A percentile compares a stretch with the other conserved stretches of the same genome.
Conservation (phyloP, 306 rosid genomes). For the Echinosophora koreensis region DNA sequence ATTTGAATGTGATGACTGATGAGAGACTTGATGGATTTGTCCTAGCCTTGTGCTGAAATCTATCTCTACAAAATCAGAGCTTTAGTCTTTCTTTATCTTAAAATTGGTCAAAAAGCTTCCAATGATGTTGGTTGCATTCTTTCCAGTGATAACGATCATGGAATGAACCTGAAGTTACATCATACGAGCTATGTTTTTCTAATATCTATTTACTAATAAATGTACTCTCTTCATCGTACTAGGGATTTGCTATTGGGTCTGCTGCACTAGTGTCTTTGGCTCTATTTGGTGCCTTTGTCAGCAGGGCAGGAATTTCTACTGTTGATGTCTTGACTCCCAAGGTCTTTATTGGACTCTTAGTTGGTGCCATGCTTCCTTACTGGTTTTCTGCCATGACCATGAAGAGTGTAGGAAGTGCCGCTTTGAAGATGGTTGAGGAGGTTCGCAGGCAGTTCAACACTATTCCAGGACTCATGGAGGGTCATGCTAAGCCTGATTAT, state of each 20-base stretch:
- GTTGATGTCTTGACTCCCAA: constrained; percentile 88
- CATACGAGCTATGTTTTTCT: not conserved
- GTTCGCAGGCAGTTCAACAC: constrained; percentile 87
- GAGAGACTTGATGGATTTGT: constrained; percentile 2
- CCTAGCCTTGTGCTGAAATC: not conserved
- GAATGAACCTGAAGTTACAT: not conserved
- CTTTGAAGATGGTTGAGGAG: constrained; percentile 89
- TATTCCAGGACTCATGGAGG: constrained; percentile 83
- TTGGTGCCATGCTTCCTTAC: constrained; percentile 91
- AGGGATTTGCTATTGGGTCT: constrained; percentile 89
- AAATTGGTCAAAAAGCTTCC: not conserved
- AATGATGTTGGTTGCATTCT: constrained; percentile 4
- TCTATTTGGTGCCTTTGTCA: constrained; percentile 80
- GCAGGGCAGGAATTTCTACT: constrained; percentile 71
- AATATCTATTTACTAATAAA: constrained; percentile 6
- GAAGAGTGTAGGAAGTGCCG: constrained; percentile 93
- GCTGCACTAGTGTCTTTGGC: constrained; percentile 84
- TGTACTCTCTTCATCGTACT: not conserved
- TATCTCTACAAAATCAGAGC: not conserved
- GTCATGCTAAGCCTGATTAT: constrained; percentile 74
- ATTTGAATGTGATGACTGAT: not conserved
- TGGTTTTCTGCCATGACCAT: constrained; percentile 95
- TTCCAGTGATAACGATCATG: not conserved
- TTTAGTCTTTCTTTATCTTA: not conserved
- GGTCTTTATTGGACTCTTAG: constrained; percentile 80